Evolutionary conservation across 2,329 filamentous ascomycete genomes (phyloP), one percentile per base, ranked within the genome.

Genomic region (Neopestalotiopsis rosae): DNA sequence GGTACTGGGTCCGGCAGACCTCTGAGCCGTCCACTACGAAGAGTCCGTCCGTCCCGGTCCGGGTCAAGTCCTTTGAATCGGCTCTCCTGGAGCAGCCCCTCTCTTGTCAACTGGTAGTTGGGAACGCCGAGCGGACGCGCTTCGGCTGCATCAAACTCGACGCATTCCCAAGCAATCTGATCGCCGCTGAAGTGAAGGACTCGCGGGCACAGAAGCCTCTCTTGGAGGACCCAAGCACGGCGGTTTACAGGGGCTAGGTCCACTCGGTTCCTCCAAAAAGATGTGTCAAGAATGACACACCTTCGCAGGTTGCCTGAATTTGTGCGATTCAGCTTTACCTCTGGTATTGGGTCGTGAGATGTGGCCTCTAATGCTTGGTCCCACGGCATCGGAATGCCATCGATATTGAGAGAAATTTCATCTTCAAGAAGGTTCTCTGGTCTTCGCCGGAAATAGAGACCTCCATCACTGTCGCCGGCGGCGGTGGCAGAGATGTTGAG

Each of bases 401-500:
- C 17, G 4, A 63, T 45, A 1, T 63, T 63, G 61, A 42, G 32
- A 1, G 30, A 32, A 6, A 63, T 38, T 1, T 63, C 38, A 32
- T 63, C 61, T 5, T 63, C 61, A 12, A 14, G n/a, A 0, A 63
- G 38, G 0, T n/a, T 13, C 0, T 38, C 38, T 0, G 61, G 61
- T 1, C 12, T 20, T 24, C 61, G 2, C 1, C 17, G 10, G 4
- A 42, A 63, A 12, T 38, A 63, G 12, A 63, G 38, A 10, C 61
- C 61, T 5, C 38, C 30, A 5, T 88, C 12, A 14, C 61, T 63
- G 61, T 63, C 34, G 4, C 34, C 14, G 17, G 61, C 10, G 0
- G 61, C 30, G 2, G 61, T 63, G 20, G 61, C 61, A 0, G 61
- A 63, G 10, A 63, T 63, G 38, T 63, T 63, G 0, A 63, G 32